Conservation (phyloP, 441 rosid genomes). For the Corymbia citriodora region DNA sequence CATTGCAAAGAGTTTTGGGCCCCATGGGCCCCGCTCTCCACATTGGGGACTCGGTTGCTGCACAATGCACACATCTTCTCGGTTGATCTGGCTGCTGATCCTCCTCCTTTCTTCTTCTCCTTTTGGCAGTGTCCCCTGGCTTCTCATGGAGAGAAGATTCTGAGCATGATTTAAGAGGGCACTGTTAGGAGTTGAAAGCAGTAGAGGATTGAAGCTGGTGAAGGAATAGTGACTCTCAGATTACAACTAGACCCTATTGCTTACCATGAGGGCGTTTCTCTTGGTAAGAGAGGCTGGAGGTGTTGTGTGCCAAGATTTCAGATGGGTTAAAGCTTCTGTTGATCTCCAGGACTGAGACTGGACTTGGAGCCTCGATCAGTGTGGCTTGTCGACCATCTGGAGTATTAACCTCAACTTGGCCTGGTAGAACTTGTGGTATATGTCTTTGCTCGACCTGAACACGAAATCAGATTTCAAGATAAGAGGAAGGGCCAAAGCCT, state of each 20-base stretch:
- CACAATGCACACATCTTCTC: not conserved
- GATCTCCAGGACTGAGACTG: not conserved
- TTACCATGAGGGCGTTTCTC: not conserved
- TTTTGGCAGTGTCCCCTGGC: not conserved
- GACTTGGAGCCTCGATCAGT: not conserved
- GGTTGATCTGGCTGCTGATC: not conserved
- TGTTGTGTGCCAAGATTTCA: not conserved
- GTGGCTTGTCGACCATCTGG: not conserved
- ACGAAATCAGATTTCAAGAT: not conserved
- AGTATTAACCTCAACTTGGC: not conserved
- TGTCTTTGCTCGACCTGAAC: not conserved
- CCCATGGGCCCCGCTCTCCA: not conserved
- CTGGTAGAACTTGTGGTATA: not conserved
- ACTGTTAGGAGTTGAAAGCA: not conserved
- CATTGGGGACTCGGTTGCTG: not conserved
- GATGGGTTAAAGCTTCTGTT: not conserved
- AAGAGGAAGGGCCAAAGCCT: not conserved
- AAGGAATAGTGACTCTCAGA: not conserved
- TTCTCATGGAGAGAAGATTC: not conserved
- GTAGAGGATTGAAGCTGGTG: not conserved
- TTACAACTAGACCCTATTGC: not conserved
- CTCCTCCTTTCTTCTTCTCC: not conserved
- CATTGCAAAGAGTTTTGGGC: slow-evolving; percentile 3
- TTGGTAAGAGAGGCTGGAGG: not conserved
- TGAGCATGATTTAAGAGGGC: not conserved